Percentiles rank a stretch among this genome's conserved stretches.
Evolutionary conservation across 768 basidiomycete species (phyloP).

Genomic region (Suillus subaureus): DNA sequence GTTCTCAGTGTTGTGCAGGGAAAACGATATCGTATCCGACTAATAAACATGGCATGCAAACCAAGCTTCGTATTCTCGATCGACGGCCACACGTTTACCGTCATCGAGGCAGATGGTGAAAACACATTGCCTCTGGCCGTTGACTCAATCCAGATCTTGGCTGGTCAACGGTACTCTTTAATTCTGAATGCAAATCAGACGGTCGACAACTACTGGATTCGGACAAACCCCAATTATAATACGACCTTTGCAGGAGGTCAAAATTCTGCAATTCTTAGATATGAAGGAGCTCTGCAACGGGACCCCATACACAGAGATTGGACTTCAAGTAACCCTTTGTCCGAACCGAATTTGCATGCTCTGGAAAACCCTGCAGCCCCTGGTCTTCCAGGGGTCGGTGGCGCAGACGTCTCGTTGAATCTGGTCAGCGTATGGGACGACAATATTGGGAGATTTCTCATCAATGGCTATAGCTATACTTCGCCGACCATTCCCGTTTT

Average conservation of each 20-base stretch:
- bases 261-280: slow-evolving; percentile 17
- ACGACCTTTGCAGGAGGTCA: slow-evolving; percentile 36
- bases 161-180: slow-evolving; percentile 50
- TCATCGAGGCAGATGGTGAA: slow-evolving; percentile 45
- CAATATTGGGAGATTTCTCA: slow-evolving; percentile 14
- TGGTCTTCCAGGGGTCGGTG: slow-evolving; percentile 12
- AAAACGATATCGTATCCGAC: slow-evolving; percentile 40
- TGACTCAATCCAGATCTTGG: slow-evolving; percentile 35
- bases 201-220: slow-evolving; percentile 42
- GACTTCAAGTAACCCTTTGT: slow-evolving; percentile 9
- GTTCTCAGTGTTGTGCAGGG: slow-evolving; percentile 37
- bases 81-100: slow-evolving; percentile 25
- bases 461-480: slow-evolving; percentile 17
- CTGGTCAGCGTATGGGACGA: slow-evolving; percentile 17
- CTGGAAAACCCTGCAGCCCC: slow-evolving; percentile 16
- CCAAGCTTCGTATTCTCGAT: slow-evolving; percentile 28
- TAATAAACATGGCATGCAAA: slow-evolving; percentile 38
- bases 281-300: slow-evolving; percentile 15
- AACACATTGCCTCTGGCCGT: slow-evolving; percentile 40
- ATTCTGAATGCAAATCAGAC: slow-evolving; percentile 42
- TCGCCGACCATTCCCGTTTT: slow-evolving; percentile 20
- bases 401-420: slow-evolving; percentile 23
- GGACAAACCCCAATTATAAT: slow-evolving; percentile 21
- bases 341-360: slow-evolving; percentile 21
- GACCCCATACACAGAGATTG: slow-evolving; percentile 13